A percentile compares a stretch with the other conserved stretches of the same genome.
phyloP scores from a whole-genome alignment of 345 rosid species.

The Gossypium longicalyx region DNA sequence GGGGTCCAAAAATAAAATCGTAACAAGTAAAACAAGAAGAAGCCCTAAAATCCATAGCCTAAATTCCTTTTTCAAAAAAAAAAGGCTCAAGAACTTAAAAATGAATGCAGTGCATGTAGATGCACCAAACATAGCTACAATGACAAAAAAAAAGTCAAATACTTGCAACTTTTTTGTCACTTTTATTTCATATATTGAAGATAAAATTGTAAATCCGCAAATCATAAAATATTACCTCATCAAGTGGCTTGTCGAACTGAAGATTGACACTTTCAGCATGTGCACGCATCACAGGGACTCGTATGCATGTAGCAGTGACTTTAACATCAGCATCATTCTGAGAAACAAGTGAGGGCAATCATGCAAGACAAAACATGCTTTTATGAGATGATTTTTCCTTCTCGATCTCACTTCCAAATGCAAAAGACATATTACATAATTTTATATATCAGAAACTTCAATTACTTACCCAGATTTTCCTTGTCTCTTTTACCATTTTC shows the following conservation, averaged over 20 bases:
- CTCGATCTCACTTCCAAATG: neutral
- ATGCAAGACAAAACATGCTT: neutral
- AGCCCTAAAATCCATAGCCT: no score
- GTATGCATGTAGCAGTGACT: constrained; percentile 95
- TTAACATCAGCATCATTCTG: constrained; percentile 75
- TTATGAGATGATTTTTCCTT: neutral
- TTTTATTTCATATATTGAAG: neutral
- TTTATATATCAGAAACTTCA: neutral
- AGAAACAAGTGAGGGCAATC: constrained; percentile 7
- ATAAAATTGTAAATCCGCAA: neutral
- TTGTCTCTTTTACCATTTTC: constrained; percentile 89
- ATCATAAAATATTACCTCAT: constrained; percentile 55
- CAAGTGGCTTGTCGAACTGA: constrained; percentile 87
- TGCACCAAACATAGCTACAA: neutral
- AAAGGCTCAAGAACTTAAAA: neutral
- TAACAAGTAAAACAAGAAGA: no score
- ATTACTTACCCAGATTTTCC: constrained; percentile 86
- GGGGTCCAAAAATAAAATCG: neutral
- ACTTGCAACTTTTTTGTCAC: neutral
- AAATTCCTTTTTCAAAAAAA: neutral
- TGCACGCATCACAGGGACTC: constrained; percentile 99
- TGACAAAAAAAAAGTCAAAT: neutral
- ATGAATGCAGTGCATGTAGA: neutral
- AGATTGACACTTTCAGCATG: constrained; percentile 98
- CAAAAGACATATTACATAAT: neutral